A percentile compares a stretch with the other conserved stretches of the same genome.
phyloP scores from a whole-genome alignment of 177 flowering plant genomes.

The Telopea speciosissima region DNA sequence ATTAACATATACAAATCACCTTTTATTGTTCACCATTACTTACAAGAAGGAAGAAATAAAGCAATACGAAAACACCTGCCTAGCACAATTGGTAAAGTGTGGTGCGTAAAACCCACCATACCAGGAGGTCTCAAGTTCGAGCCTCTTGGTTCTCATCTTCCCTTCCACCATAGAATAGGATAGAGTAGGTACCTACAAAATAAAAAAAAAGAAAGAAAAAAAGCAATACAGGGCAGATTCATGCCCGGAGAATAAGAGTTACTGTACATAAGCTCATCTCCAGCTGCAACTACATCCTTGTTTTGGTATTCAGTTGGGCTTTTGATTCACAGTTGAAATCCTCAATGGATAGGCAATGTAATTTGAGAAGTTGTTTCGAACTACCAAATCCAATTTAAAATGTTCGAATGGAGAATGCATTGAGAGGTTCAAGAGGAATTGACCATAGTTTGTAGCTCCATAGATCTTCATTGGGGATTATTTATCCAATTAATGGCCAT shows the following conservation, averaged over 20 bases:
- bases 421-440: background rate
- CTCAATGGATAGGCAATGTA: background rate
- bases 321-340: constrained; percentile 8
- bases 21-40: background rate
- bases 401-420: background rate
- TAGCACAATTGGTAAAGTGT: too few relatives aligned
- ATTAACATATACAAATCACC: background rate
- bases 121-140: too few relatives aligned
- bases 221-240: background rate
- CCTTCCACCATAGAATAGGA: too few relatives aligned
- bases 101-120: too few relatives aligned
- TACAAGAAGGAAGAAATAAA: background rate
- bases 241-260: background rate
- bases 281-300: background rate
- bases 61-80: too few relatives aligned
- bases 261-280: background rate
- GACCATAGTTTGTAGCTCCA: constrained; percentile 1
- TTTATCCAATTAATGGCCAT: background rate
- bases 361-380: background rate
- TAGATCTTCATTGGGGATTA: too few relatives aligned
- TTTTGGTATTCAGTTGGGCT: background rate
- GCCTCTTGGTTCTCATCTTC: too few relatives aligned
- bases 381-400: background rate
- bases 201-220: too few relatives aligned
- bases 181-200: too few relatives aligned